Evolutionary conservation across 495 filamentous ascomycete genomes (phyloP), one percentile per base, ranked within the genome.

Genomic region (Lindgomyces ingoldianus): DNA sequence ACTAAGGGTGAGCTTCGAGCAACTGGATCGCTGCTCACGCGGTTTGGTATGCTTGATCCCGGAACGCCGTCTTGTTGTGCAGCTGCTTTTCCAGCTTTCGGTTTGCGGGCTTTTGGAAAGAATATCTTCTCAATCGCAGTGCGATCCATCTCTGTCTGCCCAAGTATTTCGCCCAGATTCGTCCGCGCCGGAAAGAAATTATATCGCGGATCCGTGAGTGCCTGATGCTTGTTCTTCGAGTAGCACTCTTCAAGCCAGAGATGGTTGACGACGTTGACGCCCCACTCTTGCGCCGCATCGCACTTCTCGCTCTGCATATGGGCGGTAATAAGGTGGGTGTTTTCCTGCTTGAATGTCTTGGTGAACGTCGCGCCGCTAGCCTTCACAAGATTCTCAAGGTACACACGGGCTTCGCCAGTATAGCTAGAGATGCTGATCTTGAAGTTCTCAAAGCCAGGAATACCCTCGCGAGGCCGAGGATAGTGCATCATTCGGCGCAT

Each of bases 241-340:
- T 98, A 99, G 74, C 91, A 92, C 67, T 99, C 95, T 73, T 99
- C 94, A 47, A 99, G 82, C 94, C 94, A 99, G 0, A 99, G 80
- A 70, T 98, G 93, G 73, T 99, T 99, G 57, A 95, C 80, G 64
- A 95, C 87, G 45, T 93, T 75, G 27, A 98, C 86, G 30, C 87
- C 87, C 94, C 94, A 99, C 74, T 98, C 95, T 67, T 82, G 83
- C 0, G 94, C 94, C 0, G 94, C 94, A 4, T 85, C 84, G 70
- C 88, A 96, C 74, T 99, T 99, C 72, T 98, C 94, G 69, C 91
- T 91, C 53, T 82, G 81, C 30, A 85, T 84, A 67, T 96, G 88
- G 4, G 94, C 94, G 3, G 94, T 96, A 63, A 98, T 91, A 2
- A 98, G 81, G 75, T 98, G 94, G 0, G 93, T 98, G 70, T 98